Base-by-base conservation (phyloP, 2,329 filamentous ascomycete species). In the Aspergillus ustus region DNA sequence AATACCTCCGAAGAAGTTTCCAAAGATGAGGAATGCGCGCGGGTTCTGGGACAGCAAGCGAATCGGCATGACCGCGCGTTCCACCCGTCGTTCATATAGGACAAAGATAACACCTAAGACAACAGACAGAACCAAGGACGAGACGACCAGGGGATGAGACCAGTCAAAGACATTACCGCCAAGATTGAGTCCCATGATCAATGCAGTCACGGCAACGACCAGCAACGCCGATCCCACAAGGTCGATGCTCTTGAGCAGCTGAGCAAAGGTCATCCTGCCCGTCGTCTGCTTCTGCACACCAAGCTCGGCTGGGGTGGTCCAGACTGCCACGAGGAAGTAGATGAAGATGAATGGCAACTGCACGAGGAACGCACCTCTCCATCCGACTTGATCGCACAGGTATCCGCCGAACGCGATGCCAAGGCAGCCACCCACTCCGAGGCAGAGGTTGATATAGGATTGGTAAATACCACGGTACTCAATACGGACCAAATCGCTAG, bases 401-500 rank as follows among this genome's bases (percentile, higher is more conserved):
- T 74, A 72, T 8, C 77, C 77, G 34, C 77, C 78, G 40, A 77
- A 74, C 0, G 76, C 75, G 25, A 78, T 70, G 2, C 77, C 78
- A 4, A 77, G 63, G 37, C 72, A 77, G n/a, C 75, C 70, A 15
- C 77, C 78, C 15, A 69, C 64, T 1, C 78, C 77, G 4, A 77
- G 69, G 29, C 67, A 71, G 8, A 79, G 65, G 28, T 80, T 80
- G 54, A 79, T 70, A 52, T 78, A 78, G 2, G 78, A 79, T 62
- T 80, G 77, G 59, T 79, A 80, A 52, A 78, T 69, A 1, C 76
- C 77, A 28, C 78, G 74, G 57, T 82, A 89, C 79, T 91, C 87
- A 57, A 93, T 87, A 4, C 87, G 89, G n/a, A 93, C 89, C 51
- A 92, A 76, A 72, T 93, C 90, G 67, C 88, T 90, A 13, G 73